A percentile compares a stretch with the other conserved stretches of the same genome.
Evolutionary conservation across 2,329 filamentous ascomycete genomes (phyloP).

Genomic region (Amylocarpus encephaloides): DNA sequence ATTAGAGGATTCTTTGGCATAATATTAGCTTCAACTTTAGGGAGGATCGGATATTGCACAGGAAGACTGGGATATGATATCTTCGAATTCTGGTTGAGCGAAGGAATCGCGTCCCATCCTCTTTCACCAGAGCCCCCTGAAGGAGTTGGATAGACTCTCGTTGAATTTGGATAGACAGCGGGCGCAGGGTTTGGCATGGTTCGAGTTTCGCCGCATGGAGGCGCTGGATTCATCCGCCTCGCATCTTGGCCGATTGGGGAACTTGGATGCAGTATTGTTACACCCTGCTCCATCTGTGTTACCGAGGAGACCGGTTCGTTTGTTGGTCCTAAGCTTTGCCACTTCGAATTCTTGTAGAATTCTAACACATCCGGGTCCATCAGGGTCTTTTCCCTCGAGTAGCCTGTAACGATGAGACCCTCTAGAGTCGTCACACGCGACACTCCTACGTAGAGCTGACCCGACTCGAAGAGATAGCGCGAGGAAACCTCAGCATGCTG

Average conservation of each 20-base stretch:
- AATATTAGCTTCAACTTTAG: background rate
- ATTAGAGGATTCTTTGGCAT: background rate
- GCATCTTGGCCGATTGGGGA: too few species aligned
- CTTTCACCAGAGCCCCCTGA: too few species aligned
- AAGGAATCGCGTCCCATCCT: too few species aligned
- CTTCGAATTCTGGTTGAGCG: too few species aligned
- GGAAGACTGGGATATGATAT: too few species aligned
- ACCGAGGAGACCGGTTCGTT: background rate
- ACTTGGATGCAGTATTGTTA: too few species aligned
- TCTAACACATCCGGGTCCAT: slow-evolving; percentile 23
- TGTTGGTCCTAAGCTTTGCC: slow-evolving; percentile 17
- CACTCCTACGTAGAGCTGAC: slow-evolving; percentile 26
- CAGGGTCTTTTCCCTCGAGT: slow-evolving; percentile 11
- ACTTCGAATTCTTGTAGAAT: slow-evolving; percentile 23
- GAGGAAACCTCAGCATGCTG: slow-evolving; percentile 24
- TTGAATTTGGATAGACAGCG: too few species aligned
- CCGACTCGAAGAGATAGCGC: slow-evolving; percentile 24
- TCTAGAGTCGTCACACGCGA: slow-evolving; percentile 22
- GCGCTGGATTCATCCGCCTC: too few species aligned
- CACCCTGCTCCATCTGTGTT: background rate
- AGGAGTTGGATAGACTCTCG: too few species aligned
- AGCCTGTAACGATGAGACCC: slow-evolving; percentile 24
- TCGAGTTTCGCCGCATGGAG: too few species aligned
- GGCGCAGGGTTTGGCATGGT: too few species aligned
- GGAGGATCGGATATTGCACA: too few species aligned